Percentiles rank a stretch among this genome's conserved stretches.
These are phyloP conservation scores for Schrenkiella parvula DNA, from an alignment of 345 rosid species.

Conservation along the genomic window DNA sequence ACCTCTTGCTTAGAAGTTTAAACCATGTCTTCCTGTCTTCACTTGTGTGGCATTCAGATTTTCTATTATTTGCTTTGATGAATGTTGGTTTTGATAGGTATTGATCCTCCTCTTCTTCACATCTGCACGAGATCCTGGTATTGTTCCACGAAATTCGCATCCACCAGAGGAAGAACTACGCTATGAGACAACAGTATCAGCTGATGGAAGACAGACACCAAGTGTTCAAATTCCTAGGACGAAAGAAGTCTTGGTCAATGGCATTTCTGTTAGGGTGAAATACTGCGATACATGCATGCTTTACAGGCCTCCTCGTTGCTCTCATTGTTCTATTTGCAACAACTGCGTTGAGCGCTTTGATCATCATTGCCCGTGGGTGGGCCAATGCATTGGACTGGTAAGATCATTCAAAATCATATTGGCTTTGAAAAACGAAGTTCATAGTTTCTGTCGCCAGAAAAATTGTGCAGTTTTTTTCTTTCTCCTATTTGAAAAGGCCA, in stretches of 20 bases:
- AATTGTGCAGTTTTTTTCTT: not conserved
- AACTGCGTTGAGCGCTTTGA: slow-evolving; percentile 89
- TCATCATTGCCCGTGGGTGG: slow-evolving; percentile 99
- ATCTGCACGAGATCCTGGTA: slow-evolving; percentile 94
- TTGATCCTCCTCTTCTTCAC: slow-evolving; percentile 80
- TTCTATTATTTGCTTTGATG: slow-evolving; percentile 3
- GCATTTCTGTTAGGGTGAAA: slow-evolving; percentile 77
- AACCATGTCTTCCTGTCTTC: not conserved
- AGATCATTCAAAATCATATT: slow-evolving; percentile 21
- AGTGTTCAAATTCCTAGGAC: slow-evolving; percentile 83
- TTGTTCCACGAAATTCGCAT: slow-evolving; percentile 78
- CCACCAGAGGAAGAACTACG: slow-evolving; percentile 94
- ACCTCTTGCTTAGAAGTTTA: slow-evolving; percentile 3
- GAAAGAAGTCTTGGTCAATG: slow-evolving; percentile 79
- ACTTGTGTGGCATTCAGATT: not conserved
- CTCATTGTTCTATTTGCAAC: slow-evolving; percentile 47
- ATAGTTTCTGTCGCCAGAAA: not conserved
- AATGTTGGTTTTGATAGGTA: slow-evolving; percentile 54
- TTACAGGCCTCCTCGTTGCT: slow-evolving; percentile 97
- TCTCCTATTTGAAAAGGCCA: not conserved
- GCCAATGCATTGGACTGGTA: slow-evolving; percentile 98
- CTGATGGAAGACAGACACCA: slow-evolving; percentile 89
- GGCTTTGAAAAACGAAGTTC: not conserved
- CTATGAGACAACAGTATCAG: slow-evolving; percentile 45
- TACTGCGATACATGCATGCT: slow-evolving; percentile 99